Evolutionary conservation across 2,329 filamentous ascomycete genomes (phyloP), one percentile per base, ranked within the genome.

Genomic region (Fusarium sp.): DNA sequence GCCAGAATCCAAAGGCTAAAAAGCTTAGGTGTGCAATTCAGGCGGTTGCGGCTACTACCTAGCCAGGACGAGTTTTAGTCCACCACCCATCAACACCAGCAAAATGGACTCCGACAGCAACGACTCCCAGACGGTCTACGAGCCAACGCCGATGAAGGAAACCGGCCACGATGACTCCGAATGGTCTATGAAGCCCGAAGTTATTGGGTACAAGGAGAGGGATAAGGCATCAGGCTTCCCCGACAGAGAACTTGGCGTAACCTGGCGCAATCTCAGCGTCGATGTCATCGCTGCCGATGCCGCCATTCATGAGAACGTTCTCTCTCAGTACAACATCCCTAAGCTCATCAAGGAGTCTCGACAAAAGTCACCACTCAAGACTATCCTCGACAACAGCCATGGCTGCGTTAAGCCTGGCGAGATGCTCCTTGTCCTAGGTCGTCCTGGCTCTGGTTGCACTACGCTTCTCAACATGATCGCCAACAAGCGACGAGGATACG

Each of bases 391-490:
- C 54, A 84, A 87, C 71, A 88, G 86, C 59, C 87, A 90, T 74
- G 91, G 91, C 13, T 92, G 89, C 69, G 88, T 93, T 51, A 90
- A 90, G 75, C 90, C 91, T 1, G 91, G 90, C 20, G 90, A 92
- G 78, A 92, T 92, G 91, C 78, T 92, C 2, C 80, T 92, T 1
- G 90, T 93, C 0, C 81, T 93, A 0, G 91, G 91, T 5, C 84
- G 90, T 1, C 91, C 91, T 0, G 91, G 90, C 0, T 84, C 89
- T 4, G 91, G 91, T 34, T 94, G 91, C 76, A 92, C 91, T 0
- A 91, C 91, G 0, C 82, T 94, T 17, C 82, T 94, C 45, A 93
- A 91, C 72, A 83, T 91, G 71, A 82, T 94, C 7, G 84, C 90
- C 51, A 93, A 93, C 72, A 85, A 87, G 57, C 81, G 90, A 38